Conservation (phyloP, 2,329 filamentous ascomycete species). For the Penicillium verrucosum region DNA sequence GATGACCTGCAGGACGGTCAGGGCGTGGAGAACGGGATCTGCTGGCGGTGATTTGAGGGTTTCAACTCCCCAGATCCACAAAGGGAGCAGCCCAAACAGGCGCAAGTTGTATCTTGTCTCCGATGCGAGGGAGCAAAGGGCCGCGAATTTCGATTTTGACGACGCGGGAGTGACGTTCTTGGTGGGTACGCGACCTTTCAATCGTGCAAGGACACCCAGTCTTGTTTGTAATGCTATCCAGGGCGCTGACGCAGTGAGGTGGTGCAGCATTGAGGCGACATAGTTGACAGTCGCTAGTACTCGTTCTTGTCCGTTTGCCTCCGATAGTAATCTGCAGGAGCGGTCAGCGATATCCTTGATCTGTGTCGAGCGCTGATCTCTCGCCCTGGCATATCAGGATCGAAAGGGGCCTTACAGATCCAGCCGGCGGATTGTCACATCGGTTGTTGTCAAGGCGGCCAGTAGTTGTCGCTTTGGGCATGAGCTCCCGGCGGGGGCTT, state of each 20-base stretch:
- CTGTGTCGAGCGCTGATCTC: not conserved
- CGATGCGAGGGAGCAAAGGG: slow-evolving; percentile 49
- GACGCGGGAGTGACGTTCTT: slow-evolving; percentile 21
- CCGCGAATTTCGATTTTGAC: slow-evolving; percentile 49
- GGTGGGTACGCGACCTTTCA: slow-evolving; percentile 23
- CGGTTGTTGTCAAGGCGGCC: slow-evolving; percentile 27
- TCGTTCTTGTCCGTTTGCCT: slow-evolving; percentile 66
- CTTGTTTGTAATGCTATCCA: slow-evolving; percentile 41
- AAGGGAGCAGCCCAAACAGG: slow-evolving; percentile 64
- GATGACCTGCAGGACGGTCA: slow-evolving; percentile 67
- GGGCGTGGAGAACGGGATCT: slow-evolving; percentile 46
- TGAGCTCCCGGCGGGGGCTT: slow-evolving; percentile 20
- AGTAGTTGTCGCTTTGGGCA: slow-evolving; percentile 23
- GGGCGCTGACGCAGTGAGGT: slow-evolving; percentile 57
- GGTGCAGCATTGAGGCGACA: slow-evolving; percentile 58
- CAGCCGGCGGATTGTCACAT: slow-evolving; percentile 30
- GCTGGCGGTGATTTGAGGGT: slow-evolving; percentile 46
- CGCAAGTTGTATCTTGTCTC: slow-evolving; percentile 50
- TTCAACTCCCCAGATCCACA: slow-evolving; percentile 76
- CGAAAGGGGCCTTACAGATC: slow-evolving; percentile 24
- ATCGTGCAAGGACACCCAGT: slow-evolving; percentile 41
- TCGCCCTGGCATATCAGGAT: not conserved
- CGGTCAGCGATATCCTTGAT: not conserved
- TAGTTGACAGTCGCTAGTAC: slow-evolving; percentile 69
- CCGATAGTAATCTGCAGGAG: slow-evolving; percentile 58